Conservation (phyloP, 1,284 basidiomycete genomes). For the Fomitopsis pinicola region DNA sequence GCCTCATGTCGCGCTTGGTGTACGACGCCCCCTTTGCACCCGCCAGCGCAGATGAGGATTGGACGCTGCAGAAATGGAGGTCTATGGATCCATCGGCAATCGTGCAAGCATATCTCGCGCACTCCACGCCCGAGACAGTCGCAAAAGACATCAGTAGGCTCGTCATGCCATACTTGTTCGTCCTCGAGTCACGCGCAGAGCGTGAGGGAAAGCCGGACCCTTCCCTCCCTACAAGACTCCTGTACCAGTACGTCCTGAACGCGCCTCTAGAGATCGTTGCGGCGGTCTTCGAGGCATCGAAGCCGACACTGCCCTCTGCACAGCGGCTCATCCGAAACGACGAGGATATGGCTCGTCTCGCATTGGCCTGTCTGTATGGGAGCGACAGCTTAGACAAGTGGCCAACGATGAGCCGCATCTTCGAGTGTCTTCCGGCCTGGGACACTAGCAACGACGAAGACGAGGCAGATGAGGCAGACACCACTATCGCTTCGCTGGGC, state of each 20-base stretch:
- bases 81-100: constrained; percentile 60
- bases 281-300: constrained; percentile 83
- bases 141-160: constrained; percentile 69
- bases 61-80: constrained; percentile 75
- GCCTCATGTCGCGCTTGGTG: constrained; percentile 77
- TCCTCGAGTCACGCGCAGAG: constrained; percentile 82
- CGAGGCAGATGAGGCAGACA: constrained; percentile 71
- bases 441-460: constrained; percentile 55
- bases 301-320: constrained; percentile 70
- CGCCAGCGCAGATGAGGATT: constrained; percentile 46
- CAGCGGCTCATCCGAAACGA: constrained; percentile 79
- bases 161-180: constrained; percentile 87
- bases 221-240: constrained; percentile 52
- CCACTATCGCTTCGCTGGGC: constrained; percentile 76
- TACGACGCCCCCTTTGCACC: constrained; percentile 66
- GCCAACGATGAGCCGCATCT: constrained; percentile 84
- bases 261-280: constrained; percentile 65
- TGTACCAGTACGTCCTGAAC: constrained; percentile 75
- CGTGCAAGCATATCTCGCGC: constrained; percentile 69
- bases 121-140: constrained; percentile 65
- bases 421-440: constrained; percentile 94
- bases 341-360: constrained; percentile 78
- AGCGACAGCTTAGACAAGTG: constrained; percentile 68
- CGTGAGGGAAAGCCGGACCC: constrained; percentile 70
- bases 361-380: constrained; percentile 88